Conservation (phyloP, 2,329 filamentous ascomycete genomes). For the Hansfordia pulvinata region DNA sequence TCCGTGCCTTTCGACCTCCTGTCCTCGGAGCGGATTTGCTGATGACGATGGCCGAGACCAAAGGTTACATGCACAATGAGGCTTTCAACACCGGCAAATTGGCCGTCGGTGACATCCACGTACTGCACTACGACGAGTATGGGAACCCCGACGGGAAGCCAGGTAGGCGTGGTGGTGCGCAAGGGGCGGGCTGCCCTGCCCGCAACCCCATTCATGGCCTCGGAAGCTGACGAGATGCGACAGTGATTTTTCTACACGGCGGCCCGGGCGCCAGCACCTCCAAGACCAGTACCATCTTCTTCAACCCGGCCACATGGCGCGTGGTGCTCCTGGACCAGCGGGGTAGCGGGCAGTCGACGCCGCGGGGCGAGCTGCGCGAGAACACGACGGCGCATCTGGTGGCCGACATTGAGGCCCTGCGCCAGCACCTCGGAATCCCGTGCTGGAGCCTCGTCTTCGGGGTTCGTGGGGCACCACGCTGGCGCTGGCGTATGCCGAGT, state of each 20-base stretch:
- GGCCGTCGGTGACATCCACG: too few relatives aligned
- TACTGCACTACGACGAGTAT: too few relatives aligned
- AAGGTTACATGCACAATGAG: too few relatives aligned
- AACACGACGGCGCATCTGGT: slow-evolving; percentile 25
- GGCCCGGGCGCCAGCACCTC: slow-evolving; percentile 24
- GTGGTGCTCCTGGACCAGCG: slow-evolving; percentile 25
- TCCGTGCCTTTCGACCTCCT: too few relatives aligned
- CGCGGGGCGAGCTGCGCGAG: slow-evolving; percentile 17
- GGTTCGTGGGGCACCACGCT: slow-evolving; percentile 27
- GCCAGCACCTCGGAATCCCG: slow-evolving; percentile 18
- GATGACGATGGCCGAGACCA: too few relatives aligned
- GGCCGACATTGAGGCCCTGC: slow-evolving; percentile 22
- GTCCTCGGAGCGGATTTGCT: too few relatives aligned
- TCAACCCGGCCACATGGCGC: slow-evolving; percentile 17
- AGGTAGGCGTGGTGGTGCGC: too few relatives aligned
- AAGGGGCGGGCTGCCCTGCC: too few relatives aligned
- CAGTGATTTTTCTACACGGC: slow-evolving; percentile 28
- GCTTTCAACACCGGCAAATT: too few relatives aligned
- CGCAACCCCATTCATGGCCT: too few relatives aligned
- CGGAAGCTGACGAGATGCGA: too few relatives aligned
- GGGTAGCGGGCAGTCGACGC: slow-evolving; percentile 22
- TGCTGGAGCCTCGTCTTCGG: slow-evolving; percentile 27
- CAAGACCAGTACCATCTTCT: slow-evolving; percentile 20
- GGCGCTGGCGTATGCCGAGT: slow-evolving; percentile 22
- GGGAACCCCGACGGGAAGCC: too few relatives aligned